Evolutionary conservation across 2,329 filamentous ascomycete species (phyloP), one percentile per base, ranked within the genome.

Genomic region (Aaosphaeria arxii): DNA sequence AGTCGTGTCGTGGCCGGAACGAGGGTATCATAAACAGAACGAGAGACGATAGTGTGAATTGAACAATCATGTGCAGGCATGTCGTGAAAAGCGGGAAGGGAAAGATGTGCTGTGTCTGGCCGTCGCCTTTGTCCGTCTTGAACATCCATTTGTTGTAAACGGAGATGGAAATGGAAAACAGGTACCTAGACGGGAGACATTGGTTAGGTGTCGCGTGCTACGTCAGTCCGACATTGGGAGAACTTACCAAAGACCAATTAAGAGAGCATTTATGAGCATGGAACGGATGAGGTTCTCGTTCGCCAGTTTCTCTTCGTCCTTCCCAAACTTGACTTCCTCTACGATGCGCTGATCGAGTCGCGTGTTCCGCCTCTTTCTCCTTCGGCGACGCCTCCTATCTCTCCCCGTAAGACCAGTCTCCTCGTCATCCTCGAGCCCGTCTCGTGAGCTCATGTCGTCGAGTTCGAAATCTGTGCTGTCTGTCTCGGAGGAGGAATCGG

Each of bases 121-220:
- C 66, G 51, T 68, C 67, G 43, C 56, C 66, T 45, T 61, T 63
- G 17, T 69, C 66, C 44, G 87, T 81, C 52, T 86, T 81, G 74
- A 99, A 97, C 92, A 99, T 97, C 94, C 94, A 97, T 76, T 96
- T 97, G 80, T 99, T 99, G 78, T 97, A 99, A 87, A 70, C 64
- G 40, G 67, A 70, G 40, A 70, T 96, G 43, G 89, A 90, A 56
- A 97, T 81, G 13, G 91, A 96, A 72, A 97, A 97, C 36, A 91
- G 74, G 67, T 89, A 84, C 74, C 73, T 75, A 52, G 30, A 24
- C 33, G n/a, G 33, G 9, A 36, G 33, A 9, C 7, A n/a, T 36
- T 36, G n/a, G 33, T 36, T 9, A n/a, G 17, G 17, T 24, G 17
- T 24, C 17, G 17, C 17, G 17, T 24, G 17, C 17, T 36, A 36